Conservation (phyloP, 306 rosid genomes). For the Malus sylvestris region DNA sequence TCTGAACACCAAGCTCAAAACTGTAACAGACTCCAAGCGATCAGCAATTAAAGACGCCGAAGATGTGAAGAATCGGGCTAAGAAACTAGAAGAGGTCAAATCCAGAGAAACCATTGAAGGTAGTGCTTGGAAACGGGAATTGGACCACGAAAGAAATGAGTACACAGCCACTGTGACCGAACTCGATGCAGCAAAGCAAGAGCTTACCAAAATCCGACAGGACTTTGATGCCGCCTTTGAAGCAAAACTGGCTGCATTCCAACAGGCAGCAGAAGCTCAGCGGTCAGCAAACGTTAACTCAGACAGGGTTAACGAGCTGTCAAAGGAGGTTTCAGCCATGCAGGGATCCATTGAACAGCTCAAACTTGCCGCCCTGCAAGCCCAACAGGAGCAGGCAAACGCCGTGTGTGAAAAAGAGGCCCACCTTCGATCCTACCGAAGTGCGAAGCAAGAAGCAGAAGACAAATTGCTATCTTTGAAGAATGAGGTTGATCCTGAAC, state of each 20-base stretch:
- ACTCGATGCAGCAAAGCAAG: slow-evolving; percentile 72
- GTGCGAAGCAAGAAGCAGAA: slow-evolving; percentile 41
- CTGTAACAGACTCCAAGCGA: slow-evolving; percentile 47
- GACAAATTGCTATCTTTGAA: slow-evolving; percentile 34
- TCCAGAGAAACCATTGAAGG: slow-evolving; percentile 32
- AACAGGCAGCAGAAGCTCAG: slow-evolving; percentile 72
- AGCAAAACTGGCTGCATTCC: slow-evolving; percentile 60
- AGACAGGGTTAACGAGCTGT: slow-evolving; percentile 46
- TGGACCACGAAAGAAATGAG: slow-evolving; percentile 51
- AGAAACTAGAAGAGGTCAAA: slow-evolving; percentile 34
- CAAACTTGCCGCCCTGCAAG: slow-evolving; percentile 35
- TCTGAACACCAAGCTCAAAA: slow-evolving; percentile 40
- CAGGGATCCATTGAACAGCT: slow-evolving; percentile 46
- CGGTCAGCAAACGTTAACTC: slow-evolving; percentile 47
- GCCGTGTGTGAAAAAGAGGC: slow-evolving; percentile 37
- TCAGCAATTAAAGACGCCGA: slow-evolving; percentile 54
- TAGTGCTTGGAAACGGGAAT: slow-evolving; percentile 55
- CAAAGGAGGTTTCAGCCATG: slow-evolving; percentile 46
- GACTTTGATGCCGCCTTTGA: slow-evolving; percentile 77
- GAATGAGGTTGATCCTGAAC: slow-evolving; percentile 45
- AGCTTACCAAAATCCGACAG: slow-evolving; percentile 64
- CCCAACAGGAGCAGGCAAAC: slow-evolving; percentile 41
- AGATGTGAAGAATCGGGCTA: slow-evolving; percentile 32
- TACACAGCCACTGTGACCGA: slow-evolving; percentile 35
- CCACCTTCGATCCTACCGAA: slow-evolving; percentile 16